phyloP scores from a whole-genome alignment of 176 grass and related monocot species.

The Avena insularis region DNA sequence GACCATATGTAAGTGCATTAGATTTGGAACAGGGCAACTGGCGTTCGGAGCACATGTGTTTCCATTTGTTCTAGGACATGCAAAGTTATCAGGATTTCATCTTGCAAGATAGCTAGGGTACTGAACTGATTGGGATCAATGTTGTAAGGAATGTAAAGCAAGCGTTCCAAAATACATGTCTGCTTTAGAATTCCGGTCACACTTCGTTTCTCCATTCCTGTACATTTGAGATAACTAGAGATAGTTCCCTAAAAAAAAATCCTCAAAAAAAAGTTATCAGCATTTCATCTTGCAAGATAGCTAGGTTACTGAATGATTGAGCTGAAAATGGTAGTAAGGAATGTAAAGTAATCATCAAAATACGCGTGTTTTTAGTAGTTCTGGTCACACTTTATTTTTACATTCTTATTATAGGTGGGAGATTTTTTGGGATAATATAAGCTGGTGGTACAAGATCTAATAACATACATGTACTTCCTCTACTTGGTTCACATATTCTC shows the following conservation, averaged over 20 bases:
- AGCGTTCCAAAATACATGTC: background rate
- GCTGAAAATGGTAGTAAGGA: background rate
- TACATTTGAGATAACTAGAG: background rate
- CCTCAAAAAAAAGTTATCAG: background rate
- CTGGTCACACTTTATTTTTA: background rate
- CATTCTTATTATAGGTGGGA: background rate
- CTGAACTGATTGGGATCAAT: background rate
- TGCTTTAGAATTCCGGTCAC: background rate
- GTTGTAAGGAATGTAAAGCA: background rate
- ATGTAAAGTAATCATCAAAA: background rate
- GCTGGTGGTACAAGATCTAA: background rate
- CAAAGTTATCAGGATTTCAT: background rate
- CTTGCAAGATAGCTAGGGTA: background rate
- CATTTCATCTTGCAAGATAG: background rate
- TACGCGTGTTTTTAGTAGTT: background rate
- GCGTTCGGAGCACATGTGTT: too few relatives aligned
- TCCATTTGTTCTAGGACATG: too few relatives aligned
- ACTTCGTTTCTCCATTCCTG: background rate
- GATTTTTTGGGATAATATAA: background rate
- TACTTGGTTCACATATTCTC: background rate
- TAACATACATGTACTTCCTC: background rate
- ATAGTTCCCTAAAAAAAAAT: too few relatives aligned
- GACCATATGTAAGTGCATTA: background rate
- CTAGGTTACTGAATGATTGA: too few relatives aligned
- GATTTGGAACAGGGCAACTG: background rate